Conservation (phyloP, 805 yeast genomes). For the Teunomyces atbi region DNA sequence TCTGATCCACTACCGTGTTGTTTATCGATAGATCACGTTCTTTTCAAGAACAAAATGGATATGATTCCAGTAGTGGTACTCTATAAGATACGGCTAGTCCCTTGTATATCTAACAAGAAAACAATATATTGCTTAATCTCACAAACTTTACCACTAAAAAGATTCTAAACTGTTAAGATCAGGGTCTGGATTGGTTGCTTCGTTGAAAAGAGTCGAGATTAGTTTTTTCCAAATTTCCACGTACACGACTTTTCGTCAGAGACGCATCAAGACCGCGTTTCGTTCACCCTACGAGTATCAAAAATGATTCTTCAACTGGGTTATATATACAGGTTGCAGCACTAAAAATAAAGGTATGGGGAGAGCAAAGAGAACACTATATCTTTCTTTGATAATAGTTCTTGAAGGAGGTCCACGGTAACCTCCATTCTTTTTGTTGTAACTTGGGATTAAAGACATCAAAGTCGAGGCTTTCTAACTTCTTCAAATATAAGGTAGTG, state of each 20-base stretch:
- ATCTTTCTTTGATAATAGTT: constrained; percentile 42
- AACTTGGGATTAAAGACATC: constrained; percentile 50
- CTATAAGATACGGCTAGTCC: neutral
- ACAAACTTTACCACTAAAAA: neutral
- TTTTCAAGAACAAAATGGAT: neutral
- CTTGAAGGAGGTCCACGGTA: constrained; percentile 59
- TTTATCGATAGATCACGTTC: neutral
- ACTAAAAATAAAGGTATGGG: neutral
- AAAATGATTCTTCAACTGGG: neutral
- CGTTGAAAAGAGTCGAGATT: constrained; percentile 2
- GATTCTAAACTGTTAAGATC: neutral
- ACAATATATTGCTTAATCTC: neutral
- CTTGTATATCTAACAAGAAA: too few species aligned
- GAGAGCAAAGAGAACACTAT: constrained; percentile 11
- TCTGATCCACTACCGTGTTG: neutral
- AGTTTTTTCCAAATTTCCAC: constrained; percentile 1
- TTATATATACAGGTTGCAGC: constrained; percentile 1
- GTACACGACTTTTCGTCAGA: constrained; percentile 2
- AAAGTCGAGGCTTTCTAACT: constrained; percentile 62
- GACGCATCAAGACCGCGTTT: neutral
- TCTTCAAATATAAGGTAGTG: constrained; percentile 56
- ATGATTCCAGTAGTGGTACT: neutral
- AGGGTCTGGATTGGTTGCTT: neutral
- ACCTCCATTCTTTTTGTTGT: constrained; percentile 57
- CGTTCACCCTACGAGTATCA: neutral